A percentile compares a stretch with the other conserved stretches of the same genome.
Conservation (phyloP, 1,284 basidiomycete genomes). For the Melampsora larici-populina region DNA sequence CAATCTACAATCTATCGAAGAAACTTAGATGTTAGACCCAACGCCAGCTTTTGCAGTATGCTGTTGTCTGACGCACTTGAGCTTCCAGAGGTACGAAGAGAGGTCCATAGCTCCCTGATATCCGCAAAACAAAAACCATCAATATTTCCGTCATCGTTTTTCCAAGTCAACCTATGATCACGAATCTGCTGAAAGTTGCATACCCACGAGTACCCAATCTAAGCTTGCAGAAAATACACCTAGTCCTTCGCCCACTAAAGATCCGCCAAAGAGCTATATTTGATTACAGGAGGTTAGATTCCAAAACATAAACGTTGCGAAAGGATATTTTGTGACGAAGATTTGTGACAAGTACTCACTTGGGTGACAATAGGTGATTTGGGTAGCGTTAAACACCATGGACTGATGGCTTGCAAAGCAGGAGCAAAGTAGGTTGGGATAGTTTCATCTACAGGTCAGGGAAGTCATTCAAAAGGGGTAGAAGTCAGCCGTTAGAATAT, state of each 20-base stretch:
- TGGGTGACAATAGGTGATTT: constrained; percentile 11
- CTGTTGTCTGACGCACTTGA: constrained; percentile 6
- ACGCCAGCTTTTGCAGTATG: no score
- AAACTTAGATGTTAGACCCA: no score
- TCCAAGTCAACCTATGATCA: no score
- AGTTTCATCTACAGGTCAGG: constrained; percentile 15
- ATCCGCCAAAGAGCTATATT: constrained; percentile 31
- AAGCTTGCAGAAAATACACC: constrained; percentile 27
- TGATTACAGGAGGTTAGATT: no score
- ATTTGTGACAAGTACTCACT: no score
- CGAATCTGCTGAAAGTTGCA: background rate
- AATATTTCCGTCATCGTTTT: background rate
- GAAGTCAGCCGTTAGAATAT: background rate
- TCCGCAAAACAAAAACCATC: background rate
- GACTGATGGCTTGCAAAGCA: constrained; percentile 40
- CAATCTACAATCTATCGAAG: background rate
- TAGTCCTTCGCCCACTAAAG: constrained; percentile 35
- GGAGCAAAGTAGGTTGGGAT: constrained; percentile 39
- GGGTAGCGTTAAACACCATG: constrained; percentile 33
- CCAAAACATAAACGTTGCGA: no score
- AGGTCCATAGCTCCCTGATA: constrained; percentile 20
- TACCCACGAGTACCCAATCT: constrained; percentile 33
- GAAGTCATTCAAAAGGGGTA: background rate
- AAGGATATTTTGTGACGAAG: no score
- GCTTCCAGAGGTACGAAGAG: constrained; percentile 33